Percentiles rank a stretch among this genome's conserved stretches.
phyloP scores from a whole-genome alignment of 257 asterid genomes.

The Striga asiatica region DNA sequence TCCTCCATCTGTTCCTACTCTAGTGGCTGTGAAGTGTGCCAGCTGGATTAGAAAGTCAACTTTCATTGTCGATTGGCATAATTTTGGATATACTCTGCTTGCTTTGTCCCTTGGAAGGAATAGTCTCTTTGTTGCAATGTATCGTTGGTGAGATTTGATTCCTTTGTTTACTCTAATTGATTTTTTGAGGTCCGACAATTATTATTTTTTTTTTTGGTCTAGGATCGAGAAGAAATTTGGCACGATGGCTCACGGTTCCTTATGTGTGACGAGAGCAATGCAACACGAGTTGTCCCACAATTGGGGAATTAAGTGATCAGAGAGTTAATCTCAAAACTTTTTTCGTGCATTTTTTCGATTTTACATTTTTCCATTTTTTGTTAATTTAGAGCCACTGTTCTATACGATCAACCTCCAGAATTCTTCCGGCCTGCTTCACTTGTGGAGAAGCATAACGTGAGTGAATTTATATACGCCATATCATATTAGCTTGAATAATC shows the following conservation, averaged over 20 bases:
- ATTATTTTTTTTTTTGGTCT: constrained; percentile 20
- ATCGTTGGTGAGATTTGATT: constrained; percentile 53
- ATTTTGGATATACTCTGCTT: constrained; percentile 82
- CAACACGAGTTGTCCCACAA: constrained; percentile 89
- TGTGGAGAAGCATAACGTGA: constrained; percentile 72
- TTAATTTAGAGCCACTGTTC: constrained; percentile 65
- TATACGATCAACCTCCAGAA: constrained; percentile 94
- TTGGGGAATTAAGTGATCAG: constrained; percentile 92
- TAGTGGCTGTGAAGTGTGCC: constrained; percentile 86
- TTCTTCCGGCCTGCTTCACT: constrained; percentile 75
- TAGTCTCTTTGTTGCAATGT: constrained; percentile 63
- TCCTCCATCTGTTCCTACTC: constrained; percentile 98
- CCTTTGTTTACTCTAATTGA: neutral
- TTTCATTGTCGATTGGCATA: constrained; percentile 88
- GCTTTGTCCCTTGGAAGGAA: constrained; percentile 77
- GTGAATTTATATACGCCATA: constrained; percentile 15
- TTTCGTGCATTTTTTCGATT: neutral
- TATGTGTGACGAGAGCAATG: constrained; percentile 96
- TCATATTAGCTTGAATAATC: constrained; percentile 18
- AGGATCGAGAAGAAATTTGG: constrained; percentile 93
- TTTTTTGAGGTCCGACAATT: too few relatives aligned
- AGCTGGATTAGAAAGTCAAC: constrained; percentile 74
- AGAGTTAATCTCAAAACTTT: constrained; percentile 9
- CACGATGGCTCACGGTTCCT: constrained; percentile 80
- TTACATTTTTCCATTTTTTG: constrained; percentile 6